phyloP scores from a whole-genome alignment of 768 basidiomycete genomes.

The Strobilomyces dryophilus region DNA sequence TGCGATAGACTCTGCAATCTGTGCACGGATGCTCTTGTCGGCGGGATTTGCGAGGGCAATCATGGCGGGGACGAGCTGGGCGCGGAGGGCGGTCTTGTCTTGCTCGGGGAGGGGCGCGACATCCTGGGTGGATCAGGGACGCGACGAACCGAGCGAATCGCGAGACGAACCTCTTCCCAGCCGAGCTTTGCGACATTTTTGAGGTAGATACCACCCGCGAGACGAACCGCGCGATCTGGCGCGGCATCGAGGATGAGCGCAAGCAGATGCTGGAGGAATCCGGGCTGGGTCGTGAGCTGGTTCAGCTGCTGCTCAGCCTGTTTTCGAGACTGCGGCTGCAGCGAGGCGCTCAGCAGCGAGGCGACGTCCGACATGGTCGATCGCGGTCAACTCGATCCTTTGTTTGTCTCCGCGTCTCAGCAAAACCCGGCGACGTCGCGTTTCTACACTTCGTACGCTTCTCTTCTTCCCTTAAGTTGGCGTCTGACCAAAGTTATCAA shows the following conservation, averaged over 20 bases:
- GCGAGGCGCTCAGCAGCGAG: conserved; percentile 65
- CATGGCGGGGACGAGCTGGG: conserved; percentile 88
- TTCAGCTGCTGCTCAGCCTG: conserved; percentile 77
- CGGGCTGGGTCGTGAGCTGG: conserved; percentile 62
- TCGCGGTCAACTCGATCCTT: background rate
- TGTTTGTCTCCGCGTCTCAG: no score
- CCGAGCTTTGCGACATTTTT: conserved; percentile 86
- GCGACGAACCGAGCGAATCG: background rate
- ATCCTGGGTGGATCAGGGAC: conserved; percentile 43
- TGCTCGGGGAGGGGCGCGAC: conserved; percentile 62
- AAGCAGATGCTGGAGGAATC: conserved; percentile 79
- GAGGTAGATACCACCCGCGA: conserved; percentile 85
- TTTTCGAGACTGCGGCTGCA: conserved; percentile 66
- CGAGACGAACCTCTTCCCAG: conserved; percentile 76
- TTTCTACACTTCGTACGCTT: no score
- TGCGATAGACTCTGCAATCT: conserved; percentile 91
- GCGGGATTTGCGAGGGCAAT: conserved; percentile 70
- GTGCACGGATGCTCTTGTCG: conserved; percentile 71
- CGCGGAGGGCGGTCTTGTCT: conserved; percentile 72
- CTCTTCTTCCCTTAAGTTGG: no score
- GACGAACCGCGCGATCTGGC: conserved; percentile 65
- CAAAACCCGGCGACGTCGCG: no score
- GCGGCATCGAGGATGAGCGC: conserved; percentile 67
- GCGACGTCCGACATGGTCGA: conserved; percentile 63
- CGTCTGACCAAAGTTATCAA: no score